Evolutionary conservation across 441 rosid species (phyloP).

Genomic region (Arabidopsis hybrid): DNA sequence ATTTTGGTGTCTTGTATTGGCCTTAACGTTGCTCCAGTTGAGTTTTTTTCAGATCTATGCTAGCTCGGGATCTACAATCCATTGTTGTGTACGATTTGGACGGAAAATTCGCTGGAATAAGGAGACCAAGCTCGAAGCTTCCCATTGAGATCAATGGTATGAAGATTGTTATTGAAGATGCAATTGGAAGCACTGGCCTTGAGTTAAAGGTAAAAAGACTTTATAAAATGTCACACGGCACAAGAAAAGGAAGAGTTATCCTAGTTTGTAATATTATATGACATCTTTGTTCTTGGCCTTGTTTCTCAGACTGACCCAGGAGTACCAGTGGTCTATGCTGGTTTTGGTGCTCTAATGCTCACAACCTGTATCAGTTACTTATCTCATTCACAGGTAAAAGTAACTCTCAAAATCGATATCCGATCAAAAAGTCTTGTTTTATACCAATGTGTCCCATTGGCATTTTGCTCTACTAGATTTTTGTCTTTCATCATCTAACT

Average conservation of each 20-base stretch:
- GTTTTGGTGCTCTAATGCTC: slow-evolving; percentile 91
- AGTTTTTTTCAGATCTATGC: slow-evolving; percentile 77
- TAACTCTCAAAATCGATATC: background rate
- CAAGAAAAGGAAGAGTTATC: background rate
- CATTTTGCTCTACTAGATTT: background rate
- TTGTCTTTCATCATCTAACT: background rate
- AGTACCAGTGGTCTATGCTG: slow-evolving; percentile 93
- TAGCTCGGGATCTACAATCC: slow-evolving; percentile 96
- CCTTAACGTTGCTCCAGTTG: slow-evolving; percentile 12
- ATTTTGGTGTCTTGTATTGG: slow-evolving; percentile 10
- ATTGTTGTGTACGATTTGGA: slow-evolving; percentile 82
- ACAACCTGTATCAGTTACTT: slow-evolving; percentile 91
- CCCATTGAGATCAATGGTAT: slow-evolving; percentile 84
- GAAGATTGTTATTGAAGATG: slow-evolving; percentile 79
- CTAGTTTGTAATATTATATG: background rate
- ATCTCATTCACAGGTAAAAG: slow-evolving; percentile 86
- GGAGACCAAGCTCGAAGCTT: slow-evolving; percentile 92
- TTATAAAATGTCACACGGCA: background rate
- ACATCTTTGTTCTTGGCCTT: slow-evolving; percentile 9
- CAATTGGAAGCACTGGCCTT: slow-evolving; percentile 93
- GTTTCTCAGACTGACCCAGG: slow-evolving; percentile 85
- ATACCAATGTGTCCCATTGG: background rate
- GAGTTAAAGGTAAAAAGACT: slow-evolving; percentile 69
- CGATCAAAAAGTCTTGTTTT: background rate
- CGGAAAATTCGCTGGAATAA: slow-evolving; percentile 86